These are phyloP conservation scores for Tolypocladium tundrense DNA, from an alignment of 2,329 filamentous ascomycete species.

Conservation along the genomic window DNA sequence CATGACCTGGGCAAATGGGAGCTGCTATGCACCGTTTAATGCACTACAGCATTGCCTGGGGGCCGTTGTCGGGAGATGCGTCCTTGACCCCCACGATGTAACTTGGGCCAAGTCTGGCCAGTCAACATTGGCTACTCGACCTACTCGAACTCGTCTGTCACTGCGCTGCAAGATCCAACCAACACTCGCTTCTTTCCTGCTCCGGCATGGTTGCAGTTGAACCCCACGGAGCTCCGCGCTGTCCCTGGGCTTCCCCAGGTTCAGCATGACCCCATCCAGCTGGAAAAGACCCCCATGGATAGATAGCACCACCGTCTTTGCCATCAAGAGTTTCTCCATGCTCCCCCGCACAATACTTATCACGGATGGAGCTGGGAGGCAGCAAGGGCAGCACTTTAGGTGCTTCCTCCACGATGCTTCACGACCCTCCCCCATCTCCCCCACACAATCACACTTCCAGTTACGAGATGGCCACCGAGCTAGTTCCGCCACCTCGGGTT, in stretches of 20 bases:
- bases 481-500: too few species aligned
- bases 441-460: too few species aligned
- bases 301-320: too few species aligned
- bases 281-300: too few species aligned
- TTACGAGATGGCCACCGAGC: too few species aligned
- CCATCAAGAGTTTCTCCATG: too few species aligned
- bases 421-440: too few species aligned
- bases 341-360: too few species aligned
- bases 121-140: background rate
- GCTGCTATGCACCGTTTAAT: background rate
- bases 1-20: background rate
- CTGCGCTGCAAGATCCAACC: background rate
- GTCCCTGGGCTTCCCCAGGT: background rate
- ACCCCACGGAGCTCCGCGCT: background rate
- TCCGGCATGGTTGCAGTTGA: background rate
- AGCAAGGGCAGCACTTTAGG: too few species aligned
- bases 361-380: too few species aligned
- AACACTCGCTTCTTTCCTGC: background rate
- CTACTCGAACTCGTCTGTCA: background rate
- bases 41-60: background rate
- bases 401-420: too few species aligned
- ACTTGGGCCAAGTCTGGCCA: background rate
- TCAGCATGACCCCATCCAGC: too few species aligned
- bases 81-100: constrained; percentile 2
- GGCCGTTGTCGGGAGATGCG: background rate